Evolutionary conservation across 768 basidiomycete genomes (phyloP), one percentile per base, ranked within the genome.

Genomic region (Cyclocybe cylindracea): DNA sequence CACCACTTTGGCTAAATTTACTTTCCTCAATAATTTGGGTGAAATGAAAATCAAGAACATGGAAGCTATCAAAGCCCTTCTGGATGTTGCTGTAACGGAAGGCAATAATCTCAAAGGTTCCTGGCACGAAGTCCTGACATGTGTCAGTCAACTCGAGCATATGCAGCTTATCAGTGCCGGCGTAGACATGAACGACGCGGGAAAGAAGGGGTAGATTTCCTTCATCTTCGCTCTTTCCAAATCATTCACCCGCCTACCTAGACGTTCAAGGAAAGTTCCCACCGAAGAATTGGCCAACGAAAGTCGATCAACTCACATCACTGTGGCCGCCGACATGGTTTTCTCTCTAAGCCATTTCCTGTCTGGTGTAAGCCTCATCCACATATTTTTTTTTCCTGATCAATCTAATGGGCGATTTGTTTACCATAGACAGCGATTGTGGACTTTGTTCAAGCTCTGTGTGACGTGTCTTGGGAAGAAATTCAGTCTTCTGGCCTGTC

Each of bases 31-130:
- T 69, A 98, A 99, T 64, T 73, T 98, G 4, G 94, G 94, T 48
- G 97, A 98, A 76, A 99, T 99, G 97, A 95, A 94, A 72, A 80
- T 92, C 33, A 98, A 98, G 77, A 98, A 98, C 65, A 97, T 99
- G 85, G 97, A 98, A 66, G 97, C 96, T 5, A 98, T 99, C 74
- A 98, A 98, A 70, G 74, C 92, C 2, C 77, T 99, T 46, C 75
- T 99, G 9, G 97, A 98, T 63, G 85, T 99, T 39, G 96, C 97
- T 11, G 89, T 96, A 37, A 89, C 84, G n/a, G 95, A 99, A 66
- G 97, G 97, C 54, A 98, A 97, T 67, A 87, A 92, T 66, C 79
- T 99, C 54, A 97, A 95, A 73, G 88, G 87, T 1, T 94, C 90
- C 14, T 99, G 97, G 97, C 87, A 89, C 59, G 97, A 99, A 60